Base-by-base conservation (phyloP, 179 eudicot genomes). In the Vitellaria paradoxa region DNA sequence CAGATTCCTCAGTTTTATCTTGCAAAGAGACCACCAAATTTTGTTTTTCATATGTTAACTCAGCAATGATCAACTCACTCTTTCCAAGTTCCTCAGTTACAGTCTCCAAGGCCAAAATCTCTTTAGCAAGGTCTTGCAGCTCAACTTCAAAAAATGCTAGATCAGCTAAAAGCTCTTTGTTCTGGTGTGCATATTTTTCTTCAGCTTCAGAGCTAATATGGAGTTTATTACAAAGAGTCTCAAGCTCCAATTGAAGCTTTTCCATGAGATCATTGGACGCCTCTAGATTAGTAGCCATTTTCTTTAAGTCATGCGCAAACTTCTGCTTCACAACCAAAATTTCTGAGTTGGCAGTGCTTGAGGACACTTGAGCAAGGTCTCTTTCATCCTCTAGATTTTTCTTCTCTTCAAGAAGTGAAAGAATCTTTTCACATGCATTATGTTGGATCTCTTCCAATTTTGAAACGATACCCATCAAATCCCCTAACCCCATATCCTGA, bases 211-310 rank as follows among this genome's bases (percentile, higher is more conserved):
- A 87, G 82, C 84, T 85, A 74, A 63, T 50, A 72, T 81, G 81
- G 72, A 92, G 80, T 80, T 82, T 91, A 72, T 82, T 82, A 79
- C 86, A 81, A 72, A 91, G 81, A 62, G 82, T 80, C 65, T 89
- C 93, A 65, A 90, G 85, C 68, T 87, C 85, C 78, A 68, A 70
- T 75, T 89, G 93, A 87, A 96, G 88, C 79, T 86, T 89, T 56
- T 78, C 90, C 53, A 85, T 84, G 66, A 89, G 84, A 66, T 80
- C 76, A 81, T 78, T 79, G 37, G 96, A 85, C 24, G 63, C 70
- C 79, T 87, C 90, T 24, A 92, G 47, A 80, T 86, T 89, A 76
- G 81, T 64, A 64, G 74, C 85, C 87, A 88, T 84, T 49, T 82
- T 83, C 7, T 65, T 79, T 72, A 92, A 65, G 64, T 86, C 89